These are phyloP conservation scores for Grammothele lineata DNA, from an alignment of 768 basidiomycete genomes.

Conservation along the genomic window DNA sequence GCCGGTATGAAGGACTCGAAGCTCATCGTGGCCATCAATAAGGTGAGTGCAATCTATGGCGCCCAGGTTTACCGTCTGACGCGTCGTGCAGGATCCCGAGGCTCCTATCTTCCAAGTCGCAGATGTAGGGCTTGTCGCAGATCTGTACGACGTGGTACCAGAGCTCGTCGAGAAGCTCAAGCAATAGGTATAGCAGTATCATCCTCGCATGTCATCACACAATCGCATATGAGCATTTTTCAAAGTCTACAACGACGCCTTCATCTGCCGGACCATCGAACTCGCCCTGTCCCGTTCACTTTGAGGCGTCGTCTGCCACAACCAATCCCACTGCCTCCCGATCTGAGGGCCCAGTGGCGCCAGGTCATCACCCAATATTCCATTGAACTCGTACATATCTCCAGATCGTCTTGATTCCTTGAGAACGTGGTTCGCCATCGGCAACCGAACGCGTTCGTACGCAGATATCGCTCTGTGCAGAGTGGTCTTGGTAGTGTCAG, in stretches of 20 bases:
- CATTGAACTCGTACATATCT: conserved; percentile 29
- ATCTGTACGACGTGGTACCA: conserved; percentile 89
- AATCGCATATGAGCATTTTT: background rate
- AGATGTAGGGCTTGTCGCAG: conserved; percentile 90
- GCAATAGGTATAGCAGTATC: background rate
- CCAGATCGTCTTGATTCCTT: conserved; percentile 21
- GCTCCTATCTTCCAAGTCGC: conserved; percentile 99
- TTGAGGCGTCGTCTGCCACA: conserved; percentile 32
- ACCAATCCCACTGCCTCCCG: conserved; percentile 39
- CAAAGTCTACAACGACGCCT: background rate
- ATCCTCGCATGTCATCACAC: background rate
- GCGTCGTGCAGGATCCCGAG: conserved; percentile 71
- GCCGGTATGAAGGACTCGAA: conserved; percentile 99
- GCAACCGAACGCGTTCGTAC: conserved; percentile 27
- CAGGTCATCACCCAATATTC: conserved; percentile 33
- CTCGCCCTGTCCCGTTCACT: conserved; percentile 26
- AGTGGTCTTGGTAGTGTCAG: conserved; percentile 15
- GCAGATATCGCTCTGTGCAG: conserved; percentile 22
- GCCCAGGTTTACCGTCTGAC: background rate
- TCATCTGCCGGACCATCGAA: background rate
- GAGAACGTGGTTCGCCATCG: conserved; percentile 25
- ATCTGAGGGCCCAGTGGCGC: conserved; percentile 36
- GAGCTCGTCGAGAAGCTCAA: conserved; percentile 88
- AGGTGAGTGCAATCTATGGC: conserved; percentile 44
- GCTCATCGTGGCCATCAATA: conserved; percentile 96